A percentile compares a stretch with the other conserved stretches of the same genome.
Evolutionary conservation across 2,329 filamentous ascomycete species (phyloP).

Genomic region (Trichoderma endophyticum): DNA sequence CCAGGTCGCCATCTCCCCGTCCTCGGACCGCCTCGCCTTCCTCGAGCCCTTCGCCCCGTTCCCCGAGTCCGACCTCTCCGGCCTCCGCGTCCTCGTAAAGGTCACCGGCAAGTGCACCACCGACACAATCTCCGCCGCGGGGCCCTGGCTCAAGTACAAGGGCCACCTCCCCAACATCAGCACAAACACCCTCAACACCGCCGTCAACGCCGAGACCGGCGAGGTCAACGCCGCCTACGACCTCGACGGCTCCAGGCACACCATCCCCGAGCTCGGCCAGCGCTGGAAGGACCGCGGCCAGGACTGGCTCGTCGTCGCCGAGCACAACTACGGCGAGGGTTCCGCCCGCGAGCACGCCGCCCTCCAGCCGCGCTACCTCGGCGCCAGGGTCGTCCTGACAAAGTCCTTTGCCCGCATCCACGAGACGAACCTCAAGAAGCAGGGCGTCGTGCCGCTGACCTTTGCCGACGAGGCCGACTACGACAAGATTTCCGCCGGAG

Average conservation of each 20-base stretch:
- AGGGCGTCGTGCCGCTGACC: slow-evolving; percentile 91
- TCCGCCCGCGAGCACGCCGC: slow-evolving; percentile 87
- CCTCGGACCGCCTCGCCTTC: slow-evolving; percentile 84
- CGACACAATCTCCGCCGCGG: slow-evolving; percentile 95
- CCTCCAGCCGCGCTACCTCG: slow-evolving; percentile 85
- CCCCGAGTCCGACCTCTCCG: slow-evolving; percentile 69
- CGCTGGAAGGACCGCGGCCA: slow-evolving; percentile 73
- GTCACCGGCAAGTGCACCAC: slow-evolving; percentile 98
- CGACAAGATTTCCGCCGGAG: slow-evolving; percentile 75
- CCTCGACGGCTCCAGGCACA: slow-evolving; percentile 66
- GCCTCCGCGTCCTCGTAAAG: slow-evolving; percentile 87
- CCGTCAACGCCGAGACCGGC: slow-evolving; percentile 84
- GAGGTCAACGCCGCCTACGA: slow-evolving; percentile 94
- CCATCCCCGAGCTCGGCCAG: slow-evolving; percentile 83
- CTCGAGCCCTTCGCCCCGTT: slow-evolving; percentile 89
- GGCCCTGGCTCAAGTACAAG: slow-evolving; percentile 99
- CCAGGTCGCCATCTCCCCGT: slow-evolving; percentile 74
- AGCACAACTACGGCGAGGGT: slow-evolving; percentile 96
- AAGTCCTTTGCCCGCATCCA: slow-evolving; percentile 92
- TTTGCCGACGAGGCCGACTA: slow-evolving; percentile 89
- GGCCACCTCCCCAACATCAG: slow-evolving; percentile 97
- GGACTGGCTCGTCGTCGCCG: slow-evolving; percentile 91
- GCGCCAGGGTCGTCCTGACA: slow-evolving; percentile 75
- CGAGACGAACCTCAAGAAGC: slow-evolving; percentile 95
- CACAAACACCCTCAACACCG: slow-evolving; percentile 95